Evolutionary conservation across 257 asterid species (phyloP).

Genomic region (Coffea eugenioides): DNA sequence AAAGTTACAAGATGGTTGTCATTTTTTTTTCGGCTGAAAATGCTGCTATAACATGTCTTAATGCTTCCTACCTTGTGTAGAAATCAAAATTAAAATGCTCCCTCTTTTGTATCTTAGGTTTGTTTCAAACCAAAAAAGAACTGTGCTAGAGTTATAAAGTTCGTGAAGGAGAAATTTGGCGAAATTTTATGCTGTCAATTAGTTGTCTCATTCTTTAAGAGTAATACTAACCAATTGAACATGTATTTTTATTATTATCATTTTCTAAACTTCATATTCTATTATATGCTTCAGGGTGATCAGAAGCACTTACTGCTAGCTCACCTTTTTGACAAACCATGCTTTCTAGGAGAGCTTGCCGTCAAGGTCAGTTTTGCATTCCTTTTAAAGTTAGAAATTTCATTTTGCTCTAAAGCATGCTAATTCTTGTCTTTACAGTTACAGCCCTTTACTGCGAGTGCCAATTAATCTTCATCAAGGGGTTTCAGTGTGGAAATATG

Average conservation of each 20-base stretch:
- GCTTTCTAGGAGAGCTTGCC: slow-evolving; percentile 85
- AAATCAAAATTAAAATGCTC: background rate
- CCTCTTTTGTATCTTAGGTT: background rate
- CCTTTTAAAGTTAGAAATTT: background rate
- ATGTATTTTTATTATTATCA: background rate
- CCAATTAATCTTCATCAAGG: background rate
- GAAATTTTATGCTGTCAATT: background rate
- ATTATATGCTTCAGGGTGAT: slow-evolving; percentile 57
- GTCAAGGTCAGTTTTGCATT: slow-evolving; percentile 50
- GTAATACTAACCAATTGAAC: background rate
- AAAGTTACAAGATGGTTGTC: background rate
- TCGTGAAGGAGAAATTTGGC: background rate
- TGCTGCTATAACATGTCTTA: background rate
- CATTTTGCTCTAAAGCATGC: background rate
- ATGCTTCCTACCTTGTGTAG: background rate
- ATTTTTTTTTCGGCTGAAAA: background rate
- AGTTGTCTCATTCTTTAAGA: background rate
- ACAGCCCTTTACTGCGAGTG: background rate
- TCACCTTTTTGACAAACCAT: slow-evolving; percentile 92
- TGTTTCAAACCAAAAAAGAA: background rate
- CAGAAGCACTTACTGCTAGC: slow-evolving; percentile 73
- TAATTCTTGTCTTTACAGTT: background rate
- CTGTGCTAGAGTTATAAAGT: background rate
- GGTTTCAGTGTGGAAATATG: background rate
- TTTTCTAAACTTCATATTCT: background rate